Evolutionary conservation across 2,329 filamentous ascomycete genomes (phyloP), one percentile per base, ranked within the genome.

Genomic region (Samsoniella hepiali): DNA sequence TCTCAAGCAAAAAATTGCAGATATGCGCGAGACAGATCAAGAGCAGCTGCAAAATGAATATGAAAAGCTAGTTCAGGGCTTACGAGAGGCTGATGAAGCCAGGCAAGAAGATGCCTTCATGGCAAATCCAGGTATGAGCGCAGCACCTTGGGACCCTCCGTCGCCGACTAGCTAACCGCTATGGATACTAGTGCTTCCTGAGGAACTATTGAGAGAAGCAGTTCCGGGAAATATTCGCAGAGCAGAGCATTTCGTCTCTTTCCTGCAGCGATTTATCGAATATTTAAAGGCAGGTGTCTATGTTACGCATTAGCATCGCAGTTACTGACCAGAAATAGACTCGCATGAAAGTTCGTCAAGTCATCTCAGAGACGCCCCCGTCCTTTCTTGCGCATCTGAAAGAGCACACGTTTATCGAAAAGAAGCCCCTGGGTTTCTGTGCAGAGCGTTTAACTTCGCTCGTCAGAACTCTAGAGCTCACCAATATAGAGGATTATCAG

Each of bases 401-500:
- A 72, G 95, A 99, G 68, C 88, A 97, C 63, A 99, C 96, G 0
- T 99, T 96, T 72, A 99, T 99, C 70, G 95, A 99, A 74, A 92
- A 92, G 74, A 99, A 99, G 70, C 95, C 95, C 0, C 77, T 99
- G 11, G 84, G 91, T 57, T 99, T 99, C 75, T 99, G 96, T 72
- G 93, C 95, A 0, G 96, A 99, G 76, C 88, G 95, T 45, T 79
- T 99, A 13, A 97, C 95, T 0, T 99, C 94, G 0, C 86, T 99
- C 7, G 94, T 99, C 22, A 86, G 96, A 64, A 99, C 95, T 0
- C 84, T 99, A 17, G 95, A 99, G 75, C 87, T 99, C 64, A 96
- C 94, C 38, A 98, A 96, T 70, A 97, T 99, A 65, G 95, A 99
- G 78, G 96, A 99, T 74, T 99, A 96, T 73, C 93, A 97, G 70